phyloP scores from a whole-genome alignment of 768 basidiomycete genomes.

The Termitomyces sp. region DNA sequence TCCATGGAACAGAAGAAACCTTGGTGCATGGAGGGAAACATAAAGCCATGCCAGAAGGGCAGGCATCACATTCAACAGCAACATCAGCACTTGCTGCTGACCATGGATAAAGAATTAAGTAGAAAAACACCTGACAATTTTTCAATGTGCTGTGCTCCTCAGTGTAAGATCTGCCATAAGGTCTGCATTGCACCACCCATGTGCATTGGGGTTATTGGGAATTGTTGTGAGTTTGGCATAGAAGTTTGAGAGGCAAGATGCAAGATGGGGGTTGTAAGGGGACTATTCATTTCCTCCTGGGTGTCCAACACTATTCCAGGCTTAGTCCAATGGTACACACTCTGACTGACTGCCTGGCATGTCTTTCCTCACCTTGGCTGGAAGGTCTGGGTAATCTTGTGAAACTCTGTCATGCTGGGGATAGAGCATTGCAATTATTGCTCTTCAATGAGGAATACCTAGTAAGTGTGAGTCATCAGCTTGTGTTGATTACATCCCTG shows the following conservation, averaged over 20 bases:
- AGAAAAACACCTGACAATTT: constrained; percentile 18
- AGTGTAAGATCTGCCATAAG: constrained; percentile 13
- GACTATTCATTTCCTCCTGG: too few species aligned
- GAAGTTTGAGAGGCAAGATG: constrained; percentile 8
- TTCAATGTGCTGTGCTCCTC: constrained; percentile 25
- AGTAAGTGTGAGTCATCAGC: too few species aligned
- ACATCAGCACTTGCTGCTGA: not conserved
- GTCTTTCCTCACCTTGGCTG: too few species aligned
- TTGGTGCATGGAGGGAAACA: constrained; percentile 17
- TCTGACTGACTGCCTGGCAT: too few species aligned
- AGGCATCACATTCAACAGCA: constrained; percentile 14
- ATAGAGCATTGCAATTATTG: too few species aligned
- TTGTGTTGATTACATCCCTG: too few species aligned
- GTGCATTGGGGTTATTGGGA: not conserved
- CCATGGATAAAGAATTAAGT: constrained; percentile 5
- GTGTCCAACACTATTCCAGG: too few species aligned
- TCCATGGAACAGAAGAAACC: constrained; percentile 1
- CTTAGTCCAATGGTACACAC: too few species aligned
- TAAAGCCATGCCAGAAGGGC: constrained; percentile 17
- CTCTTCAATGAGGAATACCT: too few species aligned
- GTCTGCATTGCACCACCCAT: constrained; percentile 22
- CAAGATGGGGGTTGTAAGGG: too few species aligned
- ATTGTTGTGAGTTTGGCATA: constrained; percentile 28
- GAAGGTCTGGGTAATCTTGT: too few species aligned
- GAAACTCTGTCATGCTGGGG: too few species aligned